A percentile compares a stretch with the other conserved stretches of the same genome.
These are phyloP conservation scores for Talaromyces proteolyticus DNA, from an alignment of 495 filamentous ascomycete species.

Conservation along the genomic window DNA sequence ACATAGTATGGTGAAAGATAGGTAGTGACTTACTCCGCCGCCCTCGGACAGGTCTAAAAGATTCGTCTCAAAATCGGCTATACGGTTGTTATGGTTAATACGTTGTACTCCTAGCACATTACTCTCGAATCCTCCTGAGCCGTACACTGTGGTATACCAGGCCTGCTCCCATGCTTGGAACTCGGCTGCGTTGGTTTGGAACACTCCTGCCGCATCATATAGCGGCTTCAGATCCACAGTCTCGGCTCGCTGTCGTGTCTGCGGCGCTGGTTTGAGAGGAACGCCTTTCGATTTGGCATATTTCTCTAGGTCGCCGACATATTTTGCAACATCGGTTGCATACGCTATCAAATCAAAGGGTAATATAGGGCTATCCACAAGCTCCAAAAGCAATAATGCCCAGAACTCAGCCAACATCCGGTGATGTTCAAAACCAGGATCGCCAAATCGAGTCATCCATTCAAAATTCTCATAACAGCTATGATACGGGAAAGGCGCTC, in stretches of 20 bases:
- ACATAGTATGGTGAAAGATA: neutral
- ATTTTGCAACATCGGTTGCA: conserved; percentile 50
- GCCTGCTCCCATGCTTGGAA: conserved; percentile 69
- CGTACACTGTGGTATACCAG: conserved; percentile 65
- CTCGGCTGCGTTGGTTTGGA: conserved; percentile 49
- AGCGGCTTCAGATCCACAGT: conserved; percentile 53
- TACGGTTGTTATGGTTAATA: conserved; percentile 61
- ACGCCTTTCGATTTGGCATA: conserved; percentile 54
- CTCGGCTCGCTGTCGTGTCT: conserved; percentile 16
- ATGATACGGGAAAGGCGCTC: conserved; percentile 64
- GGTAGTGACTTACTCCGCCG: conserved; percentile 55
- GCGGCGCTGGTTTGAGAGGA: conserved; percentile 28
- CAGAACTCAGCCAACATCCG: conserved; percentile 71
- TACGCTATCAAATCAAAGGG: conserved; percentile 83
- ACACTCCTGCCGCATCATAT: conserved; percentile 51
- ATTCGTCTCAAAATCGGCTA: conserved; percentile 77
- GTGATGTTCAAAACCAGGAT: conserved; percentile 82
- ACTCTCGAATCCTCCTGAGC: conserved; percentile 64
- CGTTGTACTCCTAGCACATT: conserved; percentile 56
- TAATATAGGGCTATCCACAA: conserved; percentile 71
- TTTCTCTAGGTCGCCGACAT: conserved; percentile 59
- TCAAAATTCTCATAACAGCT: conserved; percentile 87
- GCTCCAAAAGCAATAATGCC: conserved; percentile 76
- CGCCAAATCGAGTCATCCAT: conserved; percentile 73
- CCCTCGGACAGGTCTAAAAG: conserved; percentile 66